Percentiles rank a stretch among this genome's conserved stretches.
Conservation (phyloP, 805 yeast genomes). For the Dipodascus albidus region DNA sequence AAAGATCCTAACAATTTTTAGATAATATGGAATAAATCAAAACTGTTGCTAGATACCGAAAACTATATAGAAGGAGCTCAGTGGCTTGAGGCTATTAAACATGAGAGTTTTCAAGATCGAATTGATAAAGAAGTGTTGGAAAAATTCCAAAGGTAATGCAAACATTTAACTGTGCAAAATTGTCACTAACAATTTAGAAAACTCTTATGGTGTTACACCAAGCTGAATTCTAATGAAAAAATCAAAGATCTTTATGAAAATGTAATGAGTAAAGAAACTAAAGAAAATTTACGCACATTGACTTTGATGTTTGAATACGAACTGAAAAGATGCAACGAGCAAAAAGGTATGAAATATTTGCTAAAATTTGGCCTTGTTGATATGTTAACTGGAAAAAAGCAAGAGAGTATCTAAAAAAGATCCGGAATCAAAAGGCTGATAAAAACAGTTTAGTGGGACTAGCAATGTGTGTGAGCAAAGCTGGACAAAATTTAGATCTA, state of each 20-base stretch:
- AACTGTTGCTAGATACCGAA: background rate
- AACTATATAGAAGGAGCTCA: background rate
- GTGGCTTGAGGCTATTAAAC: background rate
- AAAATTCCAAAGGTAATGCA: background rate
- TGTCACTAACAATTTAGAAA: background rate
- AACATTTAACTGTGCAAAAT: background rate
- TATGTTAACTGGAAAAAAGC: too few species aligned
- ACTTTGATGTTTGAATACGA: background rate
- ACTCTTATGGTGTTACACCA: background rate
- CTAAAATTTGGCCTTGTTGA: too few species aligned
- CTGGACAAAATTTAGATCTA: background rate
- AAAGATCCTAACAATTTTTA: too few species aligned
- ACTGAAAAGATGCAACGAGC: background rate
- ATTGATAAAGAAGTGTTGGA: background rate
- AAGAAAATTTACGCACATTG: background rate
- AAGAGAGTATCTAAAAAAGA: background rate
- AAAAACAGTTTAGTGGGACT: background rate
- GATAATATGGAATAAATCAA: background rate
- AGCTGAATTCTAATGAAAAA: background rate
- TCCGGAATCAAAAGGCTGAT: background rate
- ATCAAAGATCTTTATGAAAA: background rate
- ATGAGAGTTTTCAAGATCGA: background rate
- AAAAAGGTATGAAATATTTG: background rate
- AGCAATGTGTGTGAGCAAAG: background rate
- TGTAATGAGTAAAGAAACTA: background rate